Conservation (phyloP, 2,329 filamentous ascomycete genomes). For the Westerdykella ornata region DNA sequence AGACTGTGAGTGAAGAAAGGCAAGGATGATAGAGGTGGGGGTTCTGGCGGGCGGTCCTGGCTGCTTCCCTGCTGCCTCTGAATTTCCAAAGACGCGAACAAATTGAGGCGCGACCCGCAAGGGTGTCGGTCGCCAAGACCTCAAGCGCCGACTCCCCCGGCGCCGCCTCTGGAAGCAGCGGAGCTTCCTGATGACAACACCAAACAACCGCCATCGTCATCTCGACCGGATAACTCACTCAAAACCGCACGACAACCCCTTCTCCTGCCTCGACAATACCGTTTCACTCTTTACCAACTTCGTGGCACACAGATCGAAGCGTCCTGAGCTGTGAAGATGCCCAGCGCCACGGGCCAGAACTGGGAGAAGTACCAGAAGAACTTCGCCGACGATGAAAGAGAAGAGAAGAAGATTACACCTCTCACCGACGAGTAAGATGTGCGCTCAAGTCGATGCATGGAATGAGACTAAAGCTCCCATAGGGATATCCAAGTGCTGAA, state of each 20-base stretch:
- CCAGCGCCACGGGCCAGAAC: constrained; percentile 84
- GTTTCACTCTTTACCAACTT: neutral
- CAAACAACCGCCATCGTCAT: constrained; percentile 6
- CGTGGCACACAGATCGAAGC: constrained; percentile 3
- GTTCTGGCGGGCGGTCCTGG: constrained; percentile 7
- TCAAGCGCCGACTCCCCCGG: constrained; percentile 21
- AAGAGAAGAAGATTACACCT: constrained; percentile 99
- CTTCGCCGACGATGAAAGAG: constrained; percentile 91
- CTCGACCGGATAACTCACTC: neutral
- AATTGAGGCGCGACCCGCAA: constrained; percentile 17
- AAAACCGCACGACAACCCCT: neutral
- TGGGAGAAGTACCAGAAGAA: constrained; percentile 99
- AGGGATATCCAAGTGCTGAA: constrained; percentile 99
- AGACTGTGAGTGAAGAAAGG: constrained; percentile 6
- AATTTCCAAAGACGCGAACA: constrained; percentile 10
- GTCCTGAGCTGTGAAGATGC: constrained; percentile 52
- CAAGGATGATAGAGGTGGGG: constrained; percentile 17
- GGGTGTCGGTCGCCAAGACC: constrained; percentile 9
- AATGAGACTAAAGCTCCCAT: constrained; percentile 28
- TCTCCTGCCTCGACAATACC: neutral
- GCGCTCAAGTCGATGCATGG: neutral
- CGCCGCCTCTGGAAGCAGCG: constrained; percentile 10
- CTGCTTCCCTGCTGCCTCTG: constrained; percentile 15
- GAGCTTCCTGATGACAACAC: constrained; percentile 16
- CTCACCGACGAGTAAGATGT: constrained; percentile 82